These are phyloP conservation scores for Xanthoceras sorbifolium DNA, from an alignment of 345 rosid genomes.

Conservation along the genomic window DNA sequence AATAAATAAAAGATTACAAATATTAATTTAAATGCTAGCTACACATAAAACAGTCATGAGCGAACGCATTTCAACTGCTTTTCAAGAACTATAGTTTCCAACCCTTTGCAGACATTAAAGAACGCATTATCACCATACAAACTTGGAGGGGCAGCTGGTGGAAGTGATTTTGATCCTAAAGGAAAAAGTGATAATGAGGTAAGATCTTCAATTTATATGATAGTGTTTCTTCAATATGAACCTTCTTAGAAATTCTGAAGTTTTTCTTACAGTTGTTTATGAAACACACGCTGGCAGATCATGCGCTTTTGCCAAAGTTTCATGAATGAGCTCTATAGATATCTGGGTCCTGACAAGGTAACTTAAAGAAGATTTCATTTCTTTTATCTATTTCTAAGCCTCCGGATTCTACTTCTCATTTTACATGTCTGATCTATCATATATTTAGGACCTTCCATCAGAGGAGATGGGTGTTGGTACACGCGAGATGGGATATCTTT, in stretches of 20 bases:
- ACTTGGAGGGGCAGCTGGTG: slow-evolving; percentile 99
- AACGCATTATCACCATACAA: slow-evolving; percentile 94
- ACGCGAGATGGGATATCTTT: slow-evolving; percentile 97
- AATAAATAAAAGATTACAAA: slow-evolving; percentile 5
- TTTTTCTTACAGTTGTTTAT: slow-evolving; percentile 34
- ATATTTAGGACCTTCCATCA: slow-evolving; percentile 84
- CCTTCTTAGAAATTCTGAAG: slow-evolving; percentile 29
- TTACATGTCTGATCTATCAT: slow-evolving; percentile 14
- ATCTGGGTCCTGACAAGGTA: slow-evolving; percentile 93
- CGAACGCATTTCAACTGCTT: neutral
- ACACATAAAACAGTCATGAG: neutral
- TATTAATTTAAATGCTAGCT: slow-evolving; percentile 13
- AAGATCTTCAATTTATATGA: slow-evolving; percentile 23
- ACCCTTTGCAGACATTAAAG: slow-evolving; percentile 70
- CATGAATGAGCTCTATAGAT: slow-evolving; percentile 91
- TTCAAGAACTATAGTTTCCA: slow-evolving; percentile 8
- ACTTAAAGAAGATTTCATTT: slow-evolving; percentile 18
- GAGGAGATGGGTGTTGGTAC: slow-evolving; percentile 99
- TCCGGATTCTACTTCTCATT: slow-evolving; percentile 16
- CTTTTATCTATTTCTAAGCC: slow-evolving; percentile 7
- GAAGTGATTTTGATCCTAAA: slow-evolving; percentile 99
- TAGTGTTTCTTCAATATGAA: slow-evolving; percentile 13
- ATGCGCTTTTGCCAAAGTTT: slow-evolving; percentile 99
- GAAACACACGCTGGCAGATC: slow-evolving; percentile 59
- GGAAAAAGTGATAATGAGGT: slow-evolving; percentile 99